Percentiles rank a stretch among this genome's conserved stretches.
These are phyloP conservation scores for Barnettozyma botsteinii DNA, from an alignment of 805 yeast genomes.

Conservation along the genomic window DNA sequence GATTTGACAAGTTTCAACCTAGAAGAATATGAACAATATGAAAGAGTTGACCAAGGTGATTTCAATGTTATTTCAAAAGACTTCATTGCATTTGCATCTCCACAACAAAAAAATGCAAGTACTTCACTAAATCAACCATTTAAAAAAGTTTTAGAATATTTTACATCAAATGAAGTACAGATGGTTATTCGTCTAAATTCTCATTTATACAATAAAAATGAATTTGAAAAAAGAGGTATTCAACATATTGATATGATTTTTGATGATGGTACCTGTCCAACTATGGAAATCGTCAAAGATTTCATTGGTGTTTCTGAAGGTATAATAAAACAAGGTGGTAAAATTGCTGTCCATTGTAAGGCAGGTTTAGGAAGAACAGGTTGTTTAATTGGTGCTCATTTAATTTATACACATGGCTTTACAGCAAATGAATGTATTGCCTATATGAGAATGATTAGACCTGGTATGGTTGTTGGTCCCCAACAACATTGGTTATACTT, in stretches of 20 bases:
- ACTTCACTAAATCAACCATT: constrained; percentile 62
- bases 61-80: constrained; percentile 88
- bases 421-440: constrained; percentile 97
- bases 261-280: constrained; percentile 98
- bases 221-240: constrained; percentile 77
- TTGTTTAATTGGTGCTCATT: constrained; percentile 93
- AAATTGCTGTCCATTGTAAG: constrained; percentile 97
- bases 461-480: constrained; percentile 99
- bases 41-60: constrained; percentile 95
- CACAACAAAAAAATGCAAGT: constrained; percentile 57
- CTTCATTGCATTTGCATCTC: constrained; percentile 96
- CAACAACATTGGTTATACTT: constrained; percentile 98
- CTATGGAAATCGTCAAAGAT: constrained; percentile 85
- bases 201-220: constrained; percentile 78
- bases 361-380: constrained; percentile 99
- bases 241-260: constrained; percentile 93
- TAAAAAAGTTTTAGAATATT: constrained; percentile 73
- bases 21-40: constrained; percentile 92
- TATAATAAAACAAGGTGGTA: constrained; percentile 77
- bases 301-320: constrained; percentile 95
- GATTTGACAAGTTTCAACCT: constrained; percentile 82
- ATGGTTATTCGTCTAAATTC: constrained; percentile 90
- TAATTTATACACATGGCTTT: constrained; percentile 93
- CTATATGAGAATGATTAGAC: constrained; percentile 92
- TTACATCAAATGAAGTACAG: constrained; percentile 66